Conservation (phyloP, 2,329 filamentous ascomycete species). For the Thelonectria discophora region DNA sequence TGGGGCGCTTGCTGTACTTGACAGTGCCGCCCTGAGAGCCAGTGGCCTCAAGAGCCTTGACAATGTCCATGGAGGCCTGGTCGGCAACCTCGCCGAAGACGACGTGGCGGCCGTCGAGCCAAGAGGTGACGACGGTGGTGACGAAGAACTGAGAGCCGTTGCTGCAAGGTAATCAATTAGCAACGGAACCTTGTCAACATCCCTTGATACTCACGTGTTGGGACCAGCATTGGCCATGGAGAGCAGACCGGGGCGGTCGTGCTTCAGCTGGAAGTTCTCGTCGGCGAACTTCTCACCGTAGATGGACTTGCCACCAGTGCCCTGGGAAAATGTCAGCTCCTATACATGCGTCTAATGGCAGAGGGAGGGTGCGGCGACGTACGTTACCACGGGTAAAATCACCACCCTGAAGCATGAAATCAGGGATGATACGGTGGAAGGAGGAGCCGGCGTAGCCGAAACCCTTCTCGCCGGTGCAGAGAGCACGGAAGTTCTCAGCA, state of each 20-base stretch:
- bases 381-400: slow-evolving; percentile 95
- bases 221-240: slow-evolving; percentile 96
- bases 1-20: slow-evolving; percentile 65
- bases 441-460: slow-evolving; percentile 83
- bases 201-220: slow-evolving; percentile 74
- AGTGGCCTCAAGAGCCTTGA: slow-evolving; percentile 69
- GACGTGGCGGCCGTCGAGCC: slow-evolving; percentile 85
- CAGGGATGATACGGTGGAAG: slow-evolving; percentile 92
- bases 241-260: slow-evolving; percentile 79
- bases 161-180: slow-evolving; percentile 62
- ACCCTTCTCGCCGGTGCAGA: slow-evolving; percentile 83
- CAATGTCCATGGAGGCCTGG: slow-evolving; percentile 57
- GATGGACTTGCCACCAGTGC: slow-evolving; percentile 92
- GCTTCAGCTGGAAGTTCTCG: slow-evolving; percentile 86
- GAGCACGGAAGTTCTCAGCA: slow-evolving; percentile 81
- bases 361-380: slow-evolving; percentile 50
- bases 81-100: slow-evolving; percentile 81
- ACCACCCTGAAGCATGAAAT: slow-evolving; percentile 97
- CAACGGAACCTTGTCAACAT: not conserved
- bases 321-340: slow-evolving; percentile 59
- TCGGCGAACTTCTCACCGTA: slow-evolving; percentile 94
- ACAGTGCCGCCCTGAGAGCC: slow-evolving; percentile 64
- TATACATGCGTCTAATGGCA: not conserved
- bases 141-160: slow-evolving; percentile 99
- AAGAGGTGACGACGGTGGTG: slow-evolving; percentile 89